Percentiles rank a stretch among this genome's conserved stretches.
These are phyloP conservation scores for Brachypodium distachyon DNA, from an alignment of 202 grass and related monocot genomes.

Conservation along the genomic window DNA sequence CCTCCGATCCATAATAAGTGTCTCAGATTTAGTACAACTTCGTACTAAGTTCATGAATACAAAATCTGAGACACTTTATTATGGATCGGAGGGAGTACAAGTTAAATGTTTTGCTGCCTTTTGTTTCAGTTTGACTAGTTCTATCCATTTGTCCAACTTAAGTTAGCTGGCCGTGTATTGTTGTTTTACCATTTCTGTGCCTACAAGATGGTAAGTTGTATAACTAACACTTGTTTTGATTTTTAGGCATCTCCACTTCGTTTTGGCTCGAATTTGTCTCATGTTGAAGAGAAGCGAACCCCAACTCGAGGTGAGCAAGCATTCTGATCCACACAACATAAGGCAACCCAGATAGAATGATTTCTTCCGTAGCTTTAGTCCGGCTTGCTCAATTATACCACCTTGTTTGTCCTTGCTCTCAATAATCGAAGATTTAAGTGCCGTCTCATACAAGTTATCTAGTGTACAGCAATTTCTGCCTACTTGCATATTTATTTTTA, in stretches of 20 bases:
- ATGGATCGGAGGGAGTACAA: too few relatives aligned
- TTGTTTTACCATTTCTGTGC: neutral
- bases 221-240: conserved; percentile 1
- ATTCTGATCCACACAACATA: neutral
- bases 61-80: too few relatives aligned
- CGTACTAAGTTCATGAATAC: too few relatives aligned
- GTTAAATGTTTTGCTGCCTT: too few relatives aligned
- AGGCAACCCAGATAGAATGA: neutral
- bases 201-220: neutral
- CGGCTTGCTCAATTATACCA: neutral
- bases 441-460: neutral
- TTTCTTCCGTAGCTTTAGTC: neutral
- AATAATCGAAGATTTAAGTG: neutral
- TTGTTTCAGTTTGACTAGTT: neutral
- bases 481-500: neutral
- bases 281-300: conserved; percentile 57
- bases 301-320: conserved; percentile 47
- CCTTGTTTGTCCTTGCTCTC: neutral
- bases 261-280: conserved; percentile 23
- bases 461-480: neutral
- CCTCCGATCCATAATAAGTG: too few relatives aligned
- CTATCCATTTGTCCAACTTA: neutral
- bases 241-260: conserved; percentile 29
- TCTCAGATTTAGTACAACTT: conserved; percentile 4
- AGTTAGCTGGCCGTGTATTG: neutral